Evolutionary conservation across 768 basidiomycete species (phyloP).

Genomic region (Pulveroboletus sp.): DNA sequence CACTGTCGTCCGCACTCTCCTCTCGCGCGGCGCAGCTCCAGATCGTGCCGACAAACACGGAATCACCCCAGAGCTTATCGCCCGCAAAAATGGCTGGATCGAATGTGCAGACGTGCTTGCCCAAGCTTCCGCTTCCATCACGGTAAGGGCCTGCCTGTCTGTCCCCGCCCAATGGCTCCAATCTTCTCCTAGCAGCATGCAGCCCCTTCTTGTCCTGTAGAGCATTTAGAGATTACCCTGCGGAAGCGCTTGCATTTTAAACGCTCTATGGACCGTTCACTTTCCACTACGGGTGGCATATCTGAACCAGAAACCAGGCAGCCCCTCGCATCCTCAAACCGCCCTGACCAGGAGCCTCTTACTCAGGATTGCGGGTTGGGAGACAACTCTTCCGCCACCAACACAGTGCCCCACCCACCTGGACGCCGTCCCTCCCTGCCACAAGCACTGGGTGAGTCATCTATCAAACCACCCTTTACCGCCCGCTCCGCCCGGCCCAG

Average conservation of each 20-base stretch:
- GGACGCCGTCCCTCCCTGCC: slow-evolving; percentile 69
- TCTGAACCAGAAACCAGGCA: slow-evolving; percentile 27
- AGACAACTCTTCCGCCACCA: slow-evolving; percentile 2
- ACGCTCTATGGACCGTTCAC: slow-evolving; percentile 71
- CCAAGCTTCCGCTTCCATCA: slow-evolving; percentile 46
- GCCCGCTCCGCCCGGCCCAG: slow-evolving; percentile 52
- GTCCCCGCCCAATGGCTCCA: slow-evolving; percentile 16
- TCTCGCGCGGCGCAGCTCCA: slow-evolving; percentile 80
- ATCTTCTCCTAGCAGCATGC: slow-evolving; percentile 14
- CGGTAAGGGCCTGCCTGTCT: not conserved
- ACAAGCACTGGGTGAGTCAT: slow-evolving; percentile 39
- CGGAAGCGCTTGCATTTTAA: slow-evolving; percentile 64
- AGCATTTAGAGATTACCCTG: slow-evolving; percentile 28
- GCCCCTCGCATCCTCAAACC: slow-evolving; percentile 4
- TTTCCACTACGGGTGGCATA: slow-evolving; percentile 39
- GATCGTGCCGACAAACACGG: slow-evolving; percentile 88
- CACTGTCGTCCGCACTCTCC: slow-evolving; percentile 68
- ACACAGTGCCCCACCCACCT: slow-evolving; percentile 25
- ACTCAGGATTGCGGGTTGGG: slow-evolving; percentile 1
- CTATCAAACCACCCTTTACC: slow-evolving; percentile 28
- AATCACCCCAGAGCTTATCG: slow-evolving; percentile 79
- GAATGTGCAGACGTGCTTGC: slow-evolving; percentile 71
- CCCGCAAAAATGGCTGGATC: slow-evolving; percentile 72
- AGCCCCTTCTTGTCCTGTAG: slow-evolving; percentile 21
- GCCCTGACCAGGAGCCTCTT: slow-evolving; percentile 14